Base-by-base conservation (phyloP, 1,284 basidiomycete species). In the Thecaphora thlaspeos region DNA sequence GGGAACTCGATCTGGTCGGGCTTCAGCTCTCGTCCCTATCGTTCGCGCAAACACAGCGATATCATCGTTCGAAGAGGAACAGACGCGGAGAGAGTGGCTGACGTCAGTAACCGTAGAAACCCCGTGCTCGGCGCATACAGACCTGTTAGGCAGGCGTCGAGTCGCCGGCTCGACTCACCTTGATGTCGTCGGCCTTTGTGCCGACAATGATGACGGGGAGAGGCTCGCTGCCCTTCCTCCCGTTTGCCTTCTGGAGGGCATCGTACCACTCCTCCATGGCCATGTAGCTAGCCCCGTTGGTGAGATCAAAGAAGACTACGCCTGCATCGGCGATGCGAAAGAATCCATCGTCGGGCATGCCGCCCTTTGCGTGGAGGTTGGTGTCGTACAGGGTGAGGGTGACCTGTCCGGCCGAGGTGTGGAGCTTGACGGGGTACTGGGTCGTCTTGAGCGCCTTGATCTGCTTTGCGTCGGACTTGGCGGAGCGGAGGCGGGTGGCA, bases 191-290 rank as follows among this genome's bases (percentile, higher is more conserved):
- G 14, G 61, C 61, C 48, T 64, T 64, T 26, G 56, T 56, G 7
- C 61, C 61, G 28, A 64, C 61, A 14, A 64, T 46, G 19, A 64
- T 45, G 56, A 64, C 24, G n/a, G 61, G 56, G 30, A 64, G 53
- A 5, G 61, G 61, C 43, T 64, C 61, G 18, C 56, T 60, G n/a
- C 61, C 61, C 28, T 32, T 59, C 40, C 61, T 52, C 11, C 61
- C 56, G 39, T 64, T 64, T 4, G 61, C 56, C 54, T 64, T 64
- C 38, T 48, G 14, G 4, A 64, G 53, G 5, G 61, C 61, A 40
- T 64, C 56, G 56, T 64, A 64, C 61, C 61, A 64, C 15, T 51
- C 50, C 48, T 64, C 56, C 61, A 64, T 59, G 17, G 61, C 61
- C 1, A 38, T 42, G 54, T 66, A 63, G 53, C 63, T 66, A 15